Evolutionary conservation across 2,329 filamentous ascomycete species (phyloP), one percentile per base, ranked within the genome.

Genomic region (Penicillium occitanis): DNA sequence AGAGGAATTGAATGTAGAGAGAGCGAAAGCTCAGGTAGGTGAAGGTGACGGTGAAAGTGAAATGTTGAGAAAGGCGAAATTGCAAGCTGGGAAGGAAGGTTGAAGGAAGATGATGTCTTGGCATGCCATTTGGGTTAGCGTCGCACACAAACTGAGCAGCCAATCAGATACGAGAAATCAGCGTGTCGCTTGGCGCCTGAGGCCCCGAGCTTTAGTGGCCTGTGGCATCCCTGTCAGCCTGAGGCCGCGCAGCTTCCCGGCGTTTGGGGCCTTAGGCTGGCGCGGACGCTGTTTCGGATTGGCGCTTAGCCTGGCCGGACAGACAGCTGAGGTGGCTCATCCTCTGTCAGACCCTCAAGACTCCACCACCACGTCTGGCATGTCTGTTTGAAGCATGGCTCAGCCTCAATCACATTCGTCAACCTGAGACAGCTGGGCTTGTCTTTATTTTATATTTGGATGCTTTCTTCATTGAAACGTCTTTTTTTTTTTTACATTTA

Each of bases 381-480:
- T 33, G 22, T 53, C 17, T 51, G 5, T 30, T 19, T 51, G 14
- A 55, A 8, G 19, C 10, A 14, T 14, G 37, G 51, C 62, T 64
- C 62, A 64, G 62, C 62, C 62, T 42, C 62, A 22, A 58, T 35
- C 2, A 35, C 22, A 37, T 55, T 63, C 62, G 51, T 64, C 62
- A 64, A 35, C 62, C 37, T 46, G 50, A 64, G 42, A 64, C 51
- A 64, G 30, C 14, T 48, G 17, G 17, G 13, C 28, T 63, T 60
- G 22, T 60, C 17, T 60, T 46, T 46, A 4, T 42, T 59, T 33
- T 60, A 8, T 11, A 60, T 30, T 6, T 22, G 5, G 17, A 3
- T 30, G 13, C 7, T 28, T 50, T 37, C 35, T 62, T 42, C 35
- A 19, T 25, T 40, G 53, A 37, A 25, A 35, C 33, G 22, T 22